phyloP scores from a whole-genome alignment of 208 protist species.

The Wallacemonas collosoma region DNA sequence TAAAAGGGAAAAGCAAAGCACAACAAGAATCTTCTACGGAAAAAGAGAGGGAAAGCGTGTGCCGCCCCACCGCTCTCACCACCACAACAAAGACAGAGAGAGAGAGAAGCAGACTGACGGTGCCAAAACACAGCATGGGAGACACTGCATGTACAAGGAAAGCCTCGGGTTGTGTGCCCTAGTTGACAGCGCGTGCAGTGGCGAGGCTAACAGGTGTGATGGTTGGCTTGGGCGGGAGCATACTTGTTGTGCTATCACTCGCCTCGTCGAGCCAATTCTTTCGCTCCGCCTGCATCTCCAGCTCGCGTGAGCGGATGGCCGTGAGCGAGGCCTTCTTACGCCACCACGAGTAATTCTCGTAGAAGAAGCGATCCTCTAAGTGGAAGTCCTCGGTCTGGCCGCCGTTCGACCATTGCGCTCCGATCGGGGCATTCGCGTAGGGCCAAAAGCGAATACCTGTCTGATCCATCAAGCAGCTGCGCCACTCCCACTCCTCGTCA shows the following conservation, averaged over 20 bases:
- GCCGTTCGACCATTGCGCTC: slow-evolving; percentile 85
- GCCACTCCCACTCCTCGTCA: slow-evolving; percentile 93
- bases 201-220: slow-evolving; percentile 73
- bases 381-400: slow-evolving; percentile 93
- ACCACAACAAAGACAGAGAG: too few relatives aligned
- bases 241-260: slow-evolving; percentile 28
- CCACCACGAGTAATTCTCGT: slow-evolving; percentile 89
- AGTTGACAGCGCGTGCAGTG: slow-evolving; percentile 11
- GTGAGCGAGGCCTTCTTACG: slow-evolving; percentile 76
- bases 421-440: slow-evolving; percentile 88
- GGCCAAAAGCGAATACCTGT: slow-evolving; percentile 91
- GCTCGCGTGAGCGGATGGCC: slow-evolving; percentile 77
- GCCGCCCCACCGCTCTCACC: too few relatives aligned
- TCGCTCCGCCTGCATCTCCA: slow-evolving; percentile 75
- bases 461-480: slow-evolving; percentile 91
- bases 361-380: slow-evolving; percentile 90
- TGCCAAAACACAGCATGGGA: too few relatives aligned
- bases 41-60: not conserved
- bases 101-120: too few relatives aligned
- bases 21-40: not conserved
- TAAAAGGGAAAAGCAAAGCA: too few relatives aligned
- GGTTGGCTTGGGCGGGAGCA: slow-evolving; percentile 70
- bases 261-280: slow-evolving; percentile 75
- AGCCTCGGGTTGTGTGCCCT: not conserved
- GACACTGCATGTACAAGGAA: too few relatives aligned